Percentiles rank a stretch among this genome's conserved stretches.
Evolutionary conservation across 2,329 filamentous ascomycete species (phyloP).

Genomic region (Truncatella angustata): DNA sequence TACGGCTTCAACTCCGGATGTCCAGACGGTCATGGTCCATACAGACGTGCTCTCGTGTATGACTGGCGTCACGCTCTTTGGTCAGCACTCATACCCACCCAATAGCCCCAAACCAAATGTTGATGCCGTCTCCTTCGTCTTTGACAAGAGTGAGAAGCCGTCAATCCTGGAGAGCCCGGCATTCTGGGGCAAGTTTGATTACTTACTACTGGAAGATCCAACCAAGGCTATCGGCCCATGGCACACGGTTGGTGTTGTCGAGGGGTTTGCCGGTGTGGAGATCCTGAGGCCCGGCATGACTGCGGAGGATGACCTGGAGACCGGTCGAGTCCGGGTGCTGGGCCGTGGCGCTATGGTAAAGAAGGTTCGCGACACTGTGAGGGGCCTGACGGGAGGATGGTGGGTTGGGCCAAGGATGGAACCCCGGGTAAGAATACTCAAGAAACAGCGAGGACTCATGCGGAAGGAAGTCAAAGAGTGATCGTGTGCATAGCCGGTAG

Average conservation of each 20-base stretch:
- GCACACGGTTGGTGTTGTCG: conserved; percentile 55
- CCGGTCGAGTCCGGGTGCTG: conserved; percentile 32
- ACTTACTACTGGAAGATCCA: conserved; percentile 56
- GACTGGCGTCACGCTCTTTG: conserved; percentile 68
- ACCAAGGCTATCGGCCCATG: conserved; percentile 46
- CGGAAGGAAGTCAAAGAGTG: conserved; percentile 25
- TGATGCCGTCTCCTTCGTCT: conserved; percentile 32
- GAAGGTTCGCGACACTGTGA: conserved; percentile 38
- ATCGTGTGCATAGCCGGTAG: conserved; percentile 11
- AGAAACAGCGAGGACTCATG: conserved; percentile 26
- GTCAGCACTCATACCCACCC: conserved; percentile 41
- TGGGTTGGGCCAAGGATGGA: conserved; percentile 64
- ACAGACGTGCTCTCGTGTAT: conserved; percentile 68
- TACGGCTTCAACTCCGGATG: conserved; percentile 24
- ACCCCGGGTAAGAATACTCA: conserved; percentile 52
- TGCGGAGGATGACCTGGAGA: conserved; percentile 21
- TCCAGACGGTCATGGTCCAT: conserved; percentile 47
- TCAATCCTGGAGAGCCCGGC: conserved; percentile 39
- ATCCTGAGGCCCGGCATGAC: conserved; percentile 46
- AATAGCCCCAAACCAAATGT: conserved; percentile 19
- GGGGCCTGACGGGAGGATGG: conserved; percentile 55
- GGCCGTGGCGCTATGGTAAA: conserved; percentile 43
- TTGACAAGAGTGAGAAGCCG: conserved; percentile 64
- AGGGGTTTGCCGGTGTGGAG: conserved; percentile 59
- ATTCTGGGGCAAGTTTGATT: conserved; percentile 67